Conservation (phyloP, 768 basidiomycete species). For the Tephrocybe sp. region DNA sequence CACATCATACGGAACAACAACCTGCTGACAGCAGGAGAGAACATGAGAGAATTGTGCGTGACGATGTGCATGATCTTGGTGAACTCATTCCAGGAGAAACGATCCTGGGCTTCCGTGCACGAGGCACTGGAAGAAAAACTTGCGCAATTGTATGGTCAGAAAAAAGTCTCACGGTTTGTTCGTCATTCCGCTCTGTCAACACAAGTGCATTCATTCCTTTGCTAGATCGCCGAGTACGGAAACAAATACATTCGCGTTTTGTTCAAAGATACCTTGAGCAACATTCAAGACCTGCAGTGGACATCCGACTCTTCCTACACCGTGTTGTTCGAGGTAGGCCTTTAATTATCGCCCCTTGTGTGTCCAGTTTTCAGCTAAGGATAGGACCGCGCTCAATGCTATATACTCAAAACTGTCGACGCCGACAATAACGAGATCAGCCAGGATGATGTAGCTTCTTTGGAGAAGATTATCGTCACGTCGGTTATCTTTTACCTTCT, state of each 20-base stretch:
- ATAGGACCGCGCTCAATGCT: conserved; percentile 42
- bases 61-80: conserved; percentile 33
- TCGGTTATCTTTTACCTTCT: background rate
- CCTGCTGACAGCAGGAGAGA: conserved; percentile 20
- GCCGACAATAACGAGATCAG: conserved; percentile 31
- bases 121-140: conserved; percentile 27
- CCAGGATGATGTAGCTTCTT: background rate
- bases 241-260: conserved; percentile 28
- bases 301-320: conserved; percentile 37
- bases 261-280: conserved; percentile 23
- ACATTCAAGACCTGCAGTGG: conserved; percentile 37
- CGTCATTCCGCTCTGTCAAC: background rate
- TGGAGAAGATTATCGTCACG: conserved; percentile 11
- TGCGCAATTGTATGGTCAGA: conserved; percentile 51
- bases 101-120: conserved; percentile 26
- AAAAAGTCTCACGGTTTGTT: conserved; percentile 37
- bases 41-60: conserved; percentile 29
- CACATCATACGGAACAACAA: conserved; percentile 49
- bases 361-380: background rate
- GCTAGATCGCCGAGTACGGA: conserved; percentile 40
- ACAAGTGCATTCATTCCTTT: background rate
- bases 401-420: conserved; percentile 32
- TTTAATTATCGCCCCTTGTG: background rate
- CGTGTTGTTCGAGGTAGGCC: conserved; percentile 37
- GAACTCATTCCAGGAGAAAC: conserved; percentile 26